Percentiles rank a stretch among this genome's conserved stretches.
Evolutionary conservation across 176 grass and related monocot species (phyloP).

Genomic region (Themeda triandra): DNA sequence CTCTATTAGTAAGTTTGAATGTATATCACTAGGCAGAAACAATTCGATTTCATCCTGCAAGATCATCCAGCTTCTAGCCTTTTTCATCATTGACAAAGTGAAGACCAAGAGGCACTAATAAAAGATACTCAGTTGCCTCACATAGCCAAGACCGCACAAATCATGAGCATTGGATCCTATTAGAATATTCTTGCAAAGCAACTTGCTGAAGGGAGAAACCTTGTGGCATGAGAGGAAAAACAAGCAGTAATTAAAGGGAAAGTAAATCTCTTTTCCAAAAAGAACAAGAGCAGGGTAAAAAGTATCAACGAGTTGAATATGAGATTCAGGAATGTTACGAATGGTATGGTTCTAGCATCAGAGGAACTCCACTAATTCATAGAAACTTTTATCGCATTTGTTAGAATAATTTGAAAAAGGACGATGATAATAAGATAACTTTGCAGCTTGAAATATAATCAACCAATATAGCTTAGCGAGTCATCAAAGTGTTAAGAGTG

Average conservation of each 20-base stretch:
- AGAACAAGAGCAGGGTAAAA: not conserved
- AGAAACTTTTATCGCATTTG: not conserved
- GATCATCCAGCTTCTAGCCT: not conserved
- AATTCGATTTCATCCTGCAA: slow-evolving; percentile 11
- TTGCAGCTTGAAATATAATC: not conserved
- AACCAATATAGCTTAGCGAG: not conserved
- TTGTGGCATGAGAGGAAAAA: not conserved
- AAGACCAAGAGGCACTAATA: not conserved
- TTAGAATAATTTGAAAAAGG: not conserved
- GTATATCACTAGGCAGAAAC: not conserved
- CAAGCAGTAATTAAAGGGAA: not conserved
- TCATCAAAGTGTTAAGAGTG: not conserved
- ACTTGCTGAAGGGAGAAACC: not conserved
- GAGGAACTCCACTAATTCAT: not conserved
- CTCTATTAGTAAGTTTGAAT: not conserved
- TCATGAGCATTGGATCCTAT: not conserved
- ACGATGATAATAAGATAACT: not conserved
- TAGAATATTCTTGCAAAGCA: not conserved
- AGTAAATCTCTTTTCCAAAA: not conserved
- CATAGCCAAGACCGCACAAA: not conserved
- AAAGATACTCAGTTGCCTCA: not conserved
- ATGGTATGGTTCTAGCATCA: not conserved
- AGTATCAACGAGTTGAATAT: not conserved
- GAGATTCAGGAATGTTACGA: not conserved
- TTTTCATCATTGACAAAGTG: not conserved